Percentiles rank a stretch among this genome's conserved stretches.
Evolutionary conservation across 352 stramenopile species (phyloP).

Genomic region (Plasmopara muralis): DNA sequence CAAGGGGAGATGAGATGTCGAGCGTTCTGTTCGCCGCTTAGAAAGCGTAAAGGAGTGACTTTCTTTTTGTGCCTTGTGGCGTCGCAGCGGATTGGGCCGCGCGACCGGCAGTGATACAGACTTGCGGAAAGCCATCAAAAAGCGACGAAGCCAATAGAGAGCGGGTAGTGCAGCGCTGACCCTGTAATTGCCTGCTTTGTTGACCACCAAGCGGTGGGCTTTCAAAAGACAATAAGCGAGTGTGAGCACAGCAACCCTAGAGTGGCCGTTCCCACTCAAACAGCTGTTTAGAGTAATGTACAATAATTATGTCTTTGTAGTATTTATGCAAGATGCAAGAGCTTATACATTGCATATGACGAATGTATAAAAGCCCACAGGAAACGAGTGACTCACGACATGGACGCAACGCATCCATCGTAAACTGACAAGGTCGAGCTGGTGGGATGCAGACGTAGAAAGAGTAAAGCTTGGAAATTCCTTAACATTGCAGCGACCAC

Average conservation of each 20-base stretch:
- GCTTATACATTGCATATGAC: too few species aligned
- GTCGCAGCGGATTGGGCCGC: conserved; percentile 24
- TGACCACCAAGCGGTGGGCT: background rate
- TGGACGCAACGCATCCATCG: too few species aligned
- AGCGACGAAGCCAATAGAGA: too few species aligned
- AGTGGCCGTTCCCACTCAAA: background rate
- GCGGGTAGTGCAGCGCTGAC: background rate
- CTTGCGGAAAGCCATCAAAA: conserved; percentile 25
- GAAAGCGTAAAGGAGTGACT: conserved; percentile 35
- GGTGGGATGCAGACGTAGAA: too few species aligned
- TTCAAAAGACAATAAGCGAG: background rate
- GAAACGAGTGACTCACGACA: too few species aligned
- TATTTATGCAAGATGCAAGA: too few species aligned
- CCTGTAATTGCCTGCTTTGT: background rate
- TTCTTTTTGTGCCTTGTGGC: conserved; percentile 28
- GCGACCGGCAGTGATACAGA: conserved; percentile 35
- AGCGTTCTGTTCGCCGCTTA: conserved; percentile 50
- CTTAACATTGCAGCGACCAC: too few species aligned
- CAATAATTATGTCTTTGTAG: too few species aligned
- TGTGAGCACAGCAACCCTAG: background rate
- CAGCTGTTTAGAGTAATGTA: background rate
- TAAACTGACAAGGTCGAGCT: too few species aligned
- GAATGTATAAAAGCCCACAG: too few species aligned
- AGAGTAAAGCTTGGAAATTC: too few species aligned
- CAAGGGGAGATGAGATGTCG: conserved; percentile 29